A percentile compares a stretch with the other conserved stretches of the same genome.
These are phyloP conservation scores for Fusarium mexicanum DNA, from an alignment of 2,329 filamentous ascomycete genomes.

Conservation along the genomic window DNA sequence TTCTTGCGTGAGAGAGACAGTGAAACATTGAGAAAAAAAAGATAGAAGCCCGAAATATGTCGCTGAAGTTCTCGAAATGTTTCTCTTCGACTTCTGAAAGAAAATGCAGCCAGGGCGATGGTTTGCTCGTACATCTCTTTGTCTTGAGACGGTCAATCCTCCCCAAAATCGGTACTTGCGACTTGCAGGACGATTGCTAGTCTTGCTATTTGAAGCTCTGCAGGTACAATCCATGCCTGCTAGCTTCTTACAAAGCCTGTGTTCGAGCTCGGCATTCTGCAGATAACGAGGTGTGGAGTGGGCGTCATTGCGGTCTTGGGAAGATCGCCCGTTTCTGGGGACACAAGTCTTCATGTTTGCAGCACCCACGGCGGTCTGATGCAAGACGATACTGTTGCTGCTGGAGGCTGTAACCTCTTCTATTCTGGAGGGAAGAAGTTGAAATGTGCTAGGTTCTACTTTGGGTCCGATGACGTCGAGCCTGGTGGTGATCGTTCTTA, in stretches of 20 bases:
- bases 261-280: fast-evolving
- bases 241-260: fast-evolving
- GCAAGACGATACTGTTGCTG: fast-evolving
- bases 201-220: fast-evolving
- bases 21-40: fast-evolving
- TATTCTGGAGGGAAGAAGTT: fast-evolving
- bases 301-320: fast-evolving
- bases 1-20: fast-evolving
- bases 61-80: fast-evolving
- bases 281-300: fast-evolving
- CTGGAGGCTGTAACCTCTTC: not conserved
- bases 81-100: fast-evolving
- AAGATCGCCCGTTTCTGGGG: fast-evolving
- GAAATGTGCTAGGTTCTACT: fast-evolving
- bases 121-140: not conserved
- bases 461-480: fast-evolving
- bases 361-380: fast-evolving
- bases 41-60: fast-evolving
- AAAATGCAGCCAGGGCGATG: not conserved
- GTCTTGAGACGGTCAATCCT: fast-evolving
- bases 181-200: fast-evolving
- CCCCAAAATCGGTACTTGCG: not conserved
- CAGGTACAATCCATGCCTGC: fast-evolving
- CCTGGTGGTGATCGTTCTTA: not conserved
- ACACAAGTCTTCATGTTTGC: fast-evolving